Evolutionary conservation across 2,329 filamentous ascomycete genomes (phyloP), one percentile per base, ranked within the genome.

Genomic region (Cytospora piceae): DNA sequence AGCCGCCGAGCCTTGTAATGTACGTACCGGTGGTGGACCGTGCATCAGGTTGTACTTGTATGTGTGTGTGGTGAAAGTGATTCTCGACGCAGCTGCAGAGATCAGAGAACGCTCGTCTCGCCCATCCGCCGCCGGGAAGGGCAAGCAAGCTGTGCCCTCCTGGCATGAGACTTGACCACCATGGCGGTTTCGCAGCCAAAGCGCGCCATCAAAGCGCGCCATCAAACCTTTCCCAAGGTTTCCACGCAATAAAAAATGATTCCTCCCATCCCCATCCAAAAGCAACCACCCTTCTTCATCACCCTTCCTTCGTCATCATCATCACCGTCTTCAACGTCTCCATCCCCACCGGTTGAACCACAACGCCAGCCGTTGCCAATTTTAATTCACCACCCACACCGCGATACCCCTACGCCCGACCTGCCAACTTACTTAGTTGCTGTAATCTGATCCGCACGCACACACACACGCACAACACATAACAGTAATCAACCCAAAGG

Each of bases 231-330:
- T 62, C 56, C 62, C 49, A 64, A 64, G 46, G 46, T 58, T 52
- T 52, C 62, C 62, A 46, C 54, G 54, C 57, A 64, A 64, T 64
- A 64, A 64, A 64, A 60, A 63, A 60, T 64, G 61, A 66, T 66
- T 62, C 58, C 63, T 53, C 57, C 58, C 54, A 66, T 67, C 61
- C 61, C 60, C 61, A 55, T 54, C 57, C 42, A 52, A 24, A 52
- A 61, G 66, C 69, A 55, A 55, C 55, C 59, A 56, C 61, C 62
- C 42, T 49, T 12, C 37, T 12, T 67, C 68, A 63, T 64, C 64
- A n/a, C n/a, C n/a, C 64, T 20, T 64, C 63, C 63, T 52, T 58
- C 68, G 67, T 51, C 67, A 69, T 56, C 71, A 72, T 64, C 68
- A 63, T 37, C 67, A 62, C 63, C 61, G 55, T 60, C 55, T 67